Base-by-base conservation (phyloP, 257 asterid species). In the Plantago elongata region DNA sequence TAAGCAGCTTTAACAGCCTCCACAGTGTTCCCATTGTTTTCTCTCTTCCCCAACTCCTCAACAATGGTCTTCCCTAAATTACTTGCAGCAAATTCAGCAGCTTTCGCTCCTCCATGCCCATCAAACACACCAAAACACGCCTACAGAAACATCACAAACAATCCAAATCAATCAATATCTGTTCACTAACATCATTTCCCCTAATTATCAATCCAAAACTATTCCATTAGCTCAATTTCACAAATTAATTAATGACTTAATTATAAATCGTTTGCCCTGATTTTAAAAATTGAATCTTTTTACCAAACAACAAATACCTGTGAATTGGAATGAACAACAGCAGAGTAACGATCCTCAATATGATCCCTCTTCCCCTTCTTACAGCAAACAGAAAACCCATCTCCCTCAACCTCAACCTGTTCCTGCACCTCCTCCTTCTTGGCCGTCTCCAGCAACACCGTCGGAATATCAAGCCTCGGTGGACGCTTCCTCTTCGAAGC, bases 311-410 rank as follows among this genome's bases (percentile, higher is more conserved):
- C 13, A 62, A 22, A 51, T 51, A 42, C 17, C 13, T 61, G 57
- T 4, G 3, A 81, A 61, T 82, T 80, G 37, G 84, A 62, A 61
- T 84, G 82, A 7, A 80, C 72, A 7, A 60, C 61, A 48, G 93
- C 95, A 13, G 97, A 84, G 73, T 72, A 87, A 13, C 97, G 85
- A 69, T 91, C 98, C 82, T 91, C 90, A 86, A 88, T 88, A 29
- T 68, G 69, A 37, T 80, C 94, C 60, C 96, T 85, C 79, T 79
- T 84, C 44, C 96, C 96, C 57, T 66, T 84, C 75, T 91, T 91
- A 75, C 95, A 91, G 52, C 80, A 91, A 51, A 88, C 95, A 22
- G 79, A 72, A 79, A 69, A 88, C 66, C 88, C 95, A 51, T 91
- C 87, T 10, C 86, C 92, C 34, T 87, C 94, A 67, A 57, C 77